Base-by-base conservation (phyloP, 495 filamentous ascomycete species). In the Barbatosphaeria neglecta region DNA sequence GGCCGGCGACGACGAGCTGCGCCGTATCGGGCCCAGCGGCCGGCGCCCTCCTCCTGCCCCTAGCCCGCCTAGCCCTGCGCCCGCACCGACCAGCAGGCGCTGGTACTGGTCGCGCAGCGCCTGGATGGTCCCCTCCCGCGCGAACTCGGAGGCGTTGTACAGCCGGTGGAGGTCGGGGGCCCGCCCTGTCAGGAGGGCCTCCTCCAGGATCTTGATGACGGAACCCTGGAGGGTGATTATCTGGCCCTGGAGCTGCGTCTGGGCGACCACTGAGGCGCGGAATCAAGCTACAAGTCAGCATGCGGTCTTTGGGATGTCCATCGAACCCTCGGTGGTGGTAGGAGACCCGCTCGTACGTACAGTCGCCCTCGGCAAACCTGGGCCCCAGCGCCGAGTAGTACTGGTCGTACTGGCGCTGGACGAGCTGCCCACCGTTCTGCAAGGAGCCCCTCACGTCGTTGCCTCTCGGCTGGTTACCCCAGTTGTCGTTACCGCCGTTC, bases 31-130 rank as follows among this genome's bases (percentile, higher is more conserved):
- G 6, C 50, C 59, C 17, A 39, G 24, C 2, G 54, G 55, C 38
- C 15, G 37, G 22, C 10, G 48, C 47, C 9, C 9, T n/a, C 10
- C 9, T 2, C 15, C 28, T 13, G 9, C 11, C 24, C 4, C 24
- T 3, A 11, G 52, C 41, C 0, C 52, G 33, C 13, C n/a, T n/a
- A n/a, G n/a, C n/a, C n/a, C n/a, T n/a, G n/a, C n/a, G n/a, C n/a
- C n/a, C n/a, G n/a, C n/a, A n/a, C n/a, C n/a, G n/a, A 50, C 39
- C 11, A 60, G 56, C 8, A 66, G 42, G 11, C 63, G 61, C 28
- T 56, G 54, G 44, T 63, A 61, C 43, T 66, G 63, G 17, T 66
- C 61, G 1, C 54, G 54, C n/a, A 66, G 50, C 3, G 61, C 63
- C 19, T 56, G 54, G 25, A 66, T 53, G 52, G 51, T 56, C 17